Percentiles rank a stretch among this genome's conserved stretches.
These are phyloP conservation scores for Dothideomycetidae sp. DNA, from an alignment of 2,329 filamentous ascomycete species.

Conservation along the genomic window DNA sequence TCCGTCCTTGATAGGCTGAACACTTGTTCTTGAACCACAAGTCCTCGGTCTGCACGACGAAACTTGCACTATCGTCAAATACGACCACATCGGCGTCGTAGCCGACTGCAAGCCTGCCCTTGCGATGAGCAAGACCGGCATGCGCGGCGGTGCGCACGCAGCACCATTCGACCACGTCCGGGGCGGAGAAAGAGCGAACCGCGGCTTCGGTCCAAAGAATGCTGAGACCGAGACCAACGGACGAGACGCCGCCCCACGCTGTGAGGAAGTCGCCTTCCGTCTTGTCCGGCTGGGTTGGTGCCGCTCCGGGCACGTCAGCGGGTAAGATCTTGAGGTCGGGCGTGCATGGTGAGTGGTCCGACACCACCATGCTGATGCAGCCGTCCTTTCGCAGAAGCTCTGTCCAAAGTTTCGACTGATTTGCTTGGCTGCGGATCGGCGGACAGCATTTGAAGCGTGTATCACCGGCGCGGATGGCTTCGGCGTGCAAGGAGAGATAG, in stretches of 20 bases:
- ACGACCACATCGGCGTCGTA: conserved; percentile 86
- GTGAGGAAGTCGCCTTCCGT: conserved; percentile 74
- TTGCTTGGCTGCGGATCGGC: conserved; percentile 66
- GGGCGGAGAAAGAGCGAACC: conserved; percentile 46
- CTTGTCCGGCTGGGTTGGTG: conserved; percentile 19
- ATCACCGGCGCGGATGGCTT: conserved; percentile 70
- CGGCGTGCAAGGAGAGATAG: conserved; percentile 73
- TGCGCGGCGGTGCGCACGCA: conserved; percentile 75
- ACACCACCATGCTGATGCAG: conserved; percentile 82
- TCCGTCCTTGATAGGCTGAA: conserved; percentile 75
- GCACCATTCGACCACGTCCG: conserved; percentile 76
- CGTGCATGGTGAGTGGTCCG: conserved; percentile 92
- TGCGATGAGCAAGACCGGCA: conserved; percentile 66
- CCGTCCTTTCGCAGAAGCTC: conserved; percentile 58
- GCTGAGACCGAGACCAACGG: conserved; percentile 79
- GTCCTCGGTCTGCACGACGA: conserved; percentile 52
- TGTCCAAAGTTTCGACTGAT: conserved; percentile 76
- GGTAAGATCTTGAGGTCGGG: conserved; percentile 86
- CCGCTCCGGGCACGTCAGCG: conserved; percentile 42
- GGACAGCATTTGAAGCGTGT: conserved; percentile 93
- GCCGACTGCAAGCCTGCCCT: conserved; percentile 67
- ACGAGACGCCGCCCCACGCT: conserved; percentile 92
- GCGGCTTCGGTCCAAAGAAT: conserved; percentile 72
- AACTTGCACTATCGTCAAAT: conserved; percentile 73
- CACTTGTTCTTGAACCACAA: conserved; percentile 95